These are phyloP conservation scores for Mycena capillaripes DNA, from an alignment of 768 basidiomycete species.

Conservation along the genomic window DNA sequence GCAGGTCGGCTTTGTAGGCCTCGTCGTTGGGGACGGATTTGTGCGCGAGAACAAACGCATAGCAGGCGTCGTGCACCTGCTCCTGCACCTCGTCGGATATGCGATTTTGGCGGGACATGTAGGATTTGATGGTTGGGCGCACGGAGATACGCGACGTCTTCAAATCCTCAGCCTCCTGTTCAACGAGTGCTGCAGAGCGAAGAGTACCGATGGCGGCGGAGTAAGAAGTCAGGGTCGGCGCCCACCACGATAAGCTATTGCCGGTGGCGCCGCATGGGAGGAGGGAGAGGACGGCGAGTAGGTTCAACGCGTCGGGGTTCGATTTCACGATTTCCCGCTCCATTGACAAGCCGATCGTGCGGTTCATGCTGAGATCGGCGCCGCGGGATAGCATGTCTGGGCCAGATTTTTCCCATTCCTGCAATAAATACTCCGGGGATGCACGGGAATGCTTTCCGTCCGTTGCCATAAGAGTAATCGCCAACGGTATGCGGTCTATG, in stretches of 20 bases:
- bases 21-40: slow-evolving; percentile 6
- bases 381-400: slow-evolving; percentile 5
- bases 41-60: slow-evolving; percentile 33
- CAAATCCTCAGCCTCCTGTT: background rate
- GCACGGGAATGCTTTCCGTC: slow-evolving; percentile 19
- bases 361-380: background rate
- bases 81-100: slow-evolving; percentile 11
- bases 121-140: slow-evolving; percentile 39
- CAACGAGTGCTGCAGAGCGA: slow-evolving; percentile 13
- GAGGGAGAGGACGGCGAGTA: slow-evolving; percentile 36
- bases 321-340: background rate
- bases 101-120: slow-evolving; percentile 29
- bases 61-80: slow-evolving; percentile 30
- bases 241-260: slow-evolving; percentile 31
- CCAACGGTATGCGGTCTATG: slow-evolving; percentile 49
- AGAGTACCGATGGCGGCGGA: slow-evolving; percentile 22
- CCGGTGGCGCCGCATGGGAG: slow-evolving; percentile 42
- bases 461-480: slow-evolving; percentile 51
- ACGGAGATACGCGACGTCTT: slow-evolving; percentile 23
- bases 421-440: background rate
- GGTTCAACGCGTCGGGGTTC: background rate
- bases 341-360: slow-evolving; percentile 3
- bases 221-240: slow-evolving; percentile 2
- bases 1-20: slow-evolving; percentile 5
- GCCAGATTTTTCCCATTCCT: slow-evolving; percentile 9